Conservation (phyloP, 2,329 filamentous ascomycete genomes). For the Colletotrichum kahawae region DNA sequence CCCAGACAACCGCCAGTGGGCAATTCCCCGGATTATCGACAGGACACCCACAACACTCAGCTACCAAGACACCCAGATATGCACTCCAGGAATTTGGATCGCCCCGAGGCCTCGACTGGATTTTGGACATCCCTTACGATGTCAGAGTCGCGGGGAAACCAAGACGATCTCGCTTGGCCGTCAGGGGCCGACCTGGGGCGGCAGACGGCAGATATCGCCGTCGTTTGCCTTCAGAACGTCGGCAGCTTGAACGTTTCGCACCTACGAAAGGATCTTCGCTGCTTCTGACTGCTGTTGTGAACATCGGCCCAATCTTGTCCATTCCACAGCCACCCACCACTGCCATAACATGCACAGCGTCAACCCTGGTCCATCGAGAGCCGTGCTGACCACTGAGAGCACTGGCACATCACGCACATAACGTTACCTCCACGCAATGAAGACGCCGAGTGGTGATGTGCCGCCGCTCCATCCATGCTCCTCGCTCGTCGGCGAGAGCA, state of each 20-base stretch:
- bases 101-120: not conserved
- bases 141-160: not conserved
- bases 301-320: slow-evolving; percentile 4
- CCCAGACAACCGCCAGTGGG: not conserved
- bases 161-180: not conserved
- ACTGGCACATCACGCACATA: not conserved
- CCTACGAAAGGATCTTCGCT: slow-evolving; percentile 12
- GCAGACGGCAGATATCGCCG: not conserved
- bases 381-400: not conserved
- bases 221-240: not conserved
- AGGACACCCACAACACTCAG: not conserved
- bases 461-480: not conserved
- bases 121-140: not conserved
- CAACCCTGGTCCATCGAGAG: not conserved
- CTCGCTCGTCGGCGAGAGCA: not conserved
- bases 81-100: slow-evolving; percentile 15
- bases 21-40: not conserved
- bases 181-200: not conserved
- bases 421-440: slow-evolving; percentile 1
- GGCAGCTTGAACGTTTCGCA: not conserved
- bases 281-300: not conserved
- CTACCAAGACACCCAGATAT: not conserved
- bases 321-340: not conserved
- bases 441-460: not conserved
- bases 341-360: not conserved